Evolutionary conservation across 2,329 filamentous ascomycete species (phyloP).

Genomic region (Apiospora sp.): DNA sequence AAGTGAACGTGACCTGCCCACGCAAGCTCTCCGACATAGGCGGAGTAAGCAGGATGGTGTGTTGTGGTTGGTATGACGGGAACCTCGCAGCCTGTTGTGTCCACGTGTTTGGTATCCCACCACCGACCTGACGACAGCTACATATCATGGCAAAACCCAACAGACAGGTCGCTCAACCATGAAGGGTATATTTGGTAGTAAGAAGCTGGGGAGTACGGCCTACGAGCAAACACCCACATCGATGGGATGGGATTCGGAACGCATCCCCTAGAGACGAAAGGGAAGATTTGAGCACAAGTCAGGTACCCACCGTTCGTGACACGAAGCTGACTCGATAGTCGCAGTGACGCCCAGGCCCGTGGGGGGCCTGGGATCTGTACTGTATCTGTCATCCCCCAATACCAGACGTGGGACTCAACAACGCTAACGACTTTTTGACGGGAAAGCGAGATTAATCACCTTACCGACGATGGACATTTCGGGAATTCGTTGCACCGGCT

Average conservation of each 20-base stretch:
- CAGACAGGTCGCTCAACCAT: neutral
- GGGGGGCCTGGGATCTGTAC: neutral
- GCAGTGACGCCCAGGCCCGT: neutral
- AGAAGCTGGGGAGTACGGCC: neutral
- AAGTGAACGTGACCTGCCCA: conserved; percentile 3
- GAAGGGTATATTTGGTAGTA: neutral
- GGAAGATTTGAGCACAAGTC: neutral
- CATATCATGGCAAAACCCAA: neutral
- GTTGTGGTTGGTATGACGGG: neutral
- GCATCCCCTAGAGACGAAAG: neutral
- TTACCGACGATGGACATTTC: conserved; percentile 5
- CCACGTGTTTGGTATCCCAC: neutral
- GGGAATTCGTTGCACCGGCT: neutral
- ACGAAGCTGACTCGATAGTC: conserved; percentile 12
- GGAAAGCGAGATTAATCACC: neutral
- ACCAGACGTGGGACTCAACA: conserved; percentile 2
- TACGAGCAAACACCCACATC: neutral
- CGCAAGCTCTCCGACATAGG: neutral
- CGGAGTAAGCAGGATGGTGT: conserved; percentile 2
- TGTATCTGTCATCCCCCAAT: neutral
- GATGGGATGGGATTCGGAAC: neutral
- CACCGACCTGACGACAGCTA: neutral
- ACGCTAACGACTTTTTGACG: conserved; percentile 7
- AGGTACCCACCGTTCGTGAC: neutral
- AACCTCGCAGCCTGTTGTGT: neutral